phyloP scores from a whole-genome alignment of 176 grass and related monocot genomes.

The Alloteropsis semialata region DNA sequence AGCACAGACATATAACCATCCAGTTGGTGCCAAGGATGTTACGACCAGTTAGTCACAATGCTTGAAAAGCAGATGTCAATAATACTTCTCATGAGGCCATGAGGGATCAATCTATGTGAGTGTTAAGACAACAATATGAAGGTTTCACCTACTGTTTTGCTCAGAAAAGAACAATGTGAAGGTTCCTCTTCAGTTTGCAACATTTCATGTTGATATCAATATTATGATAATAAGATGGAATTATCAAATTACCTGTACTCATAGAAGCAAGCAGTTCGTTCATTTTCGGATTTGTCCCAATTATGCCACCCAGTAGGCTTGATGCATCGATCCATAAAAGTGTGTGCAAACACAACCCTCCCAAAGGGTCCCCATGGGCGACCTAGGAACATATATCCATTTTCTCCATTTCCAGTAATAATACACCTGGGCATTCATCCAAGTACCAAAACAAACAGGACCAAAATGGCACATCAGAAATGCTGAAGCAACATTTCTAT shows the following conservation, averaged over 20 bases:
- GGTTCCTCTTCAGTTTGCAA: background rate
- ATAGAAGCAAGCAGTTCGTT: slow-evolving; percentile 91
- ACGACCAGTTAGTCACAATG: background rate
- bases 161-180: background rate
- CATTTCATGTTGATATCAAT: background rate
- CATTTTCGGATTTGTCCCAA: slow-evolving; percentile 92
- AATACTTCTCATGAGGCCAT: background rate
- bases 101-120: background rate
- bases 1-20: background rate
- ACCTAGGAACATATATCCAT: slow-evolving; percentile 79
- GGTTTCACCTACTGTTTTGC: too few species aligned
- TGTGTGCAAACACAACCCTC: slow-evolving; percentile 92
- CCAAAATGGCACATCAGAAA: background rate
- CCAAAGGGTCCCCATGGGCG: slow-evolving; percentile 95
- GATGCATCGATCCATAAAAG: slow-evolving; percentile 88
- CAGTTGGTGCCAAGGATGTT: background rate
- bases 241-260: slow-evolving; percentile 69
- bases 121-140: background rate
- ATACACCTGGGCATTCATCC: slow-evolving; percentile 52
- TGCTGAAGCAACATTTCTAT: slow-evolving; percentile 18
- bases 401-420: slow-evolving; percentile 81
- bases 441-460: slow-evolving; percentile 15
- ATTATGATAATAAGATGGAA: background rate
- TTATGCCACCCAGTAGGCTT: slow-evolving; percentile 90
- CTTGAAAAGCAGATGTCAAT: background rate